A percentile compares a stretch with the other conserved stretches of the same genome.
These are phyloP conservation scores for Pseudozyma tsukubaensis DNA, from an alignment of 1,284 basidiomycete genomes.

Conservation along the genomic window DNA sequence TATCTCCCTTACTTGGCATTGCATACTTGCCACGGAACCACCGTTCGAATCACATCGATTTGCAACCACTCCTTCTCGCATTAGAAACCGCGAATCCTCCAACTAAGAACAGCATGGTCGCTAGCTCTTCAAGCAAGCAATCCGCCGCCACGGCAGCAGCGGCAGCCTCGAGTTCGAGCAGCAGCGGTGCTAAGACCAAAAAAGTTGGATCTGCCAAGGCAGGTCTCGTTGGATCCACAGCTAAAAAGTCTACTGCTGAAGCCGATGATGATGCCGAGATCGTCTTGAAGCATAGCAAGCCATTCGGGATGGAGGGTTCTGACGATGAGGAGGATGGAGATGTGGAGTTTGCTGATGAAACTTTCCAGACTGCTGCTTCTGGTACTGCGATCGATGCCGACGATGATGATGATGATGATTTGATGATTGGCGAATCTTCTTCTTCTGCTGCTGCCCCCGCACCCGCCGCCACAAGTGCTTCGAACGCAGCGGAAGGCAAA, in stretches of 20 bases:
- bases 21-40: no score
- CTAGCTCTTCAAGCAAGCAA: conserved; percentile 35
- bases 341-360: conserved; percentile 37
- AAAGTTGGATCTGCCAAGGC: conserved; percentile 19
- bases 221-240: conserved; percentile 16
- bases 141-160: neutral
- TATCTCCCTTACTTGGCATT: no score
- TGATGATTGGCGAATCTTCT: conserved; percentile 39
- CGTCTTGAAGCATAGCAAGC: conserved; percentile 45
- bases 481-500: conserved; percentile 3
- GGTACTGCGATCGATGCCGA: conserved; percentile 27
- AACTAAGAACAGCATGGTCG: conserved; percentile 14
- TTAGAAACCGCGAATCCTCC: neutral
- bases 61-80: no score
- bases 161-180: conserved; percentile 4
- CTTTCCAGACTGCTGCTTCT: conserved; percentile 20
- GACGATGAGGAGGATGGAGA: conserved; percentile 39
- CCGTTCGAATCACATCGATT: no score
- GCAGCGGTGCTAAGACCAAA: conserved; percentile 15
- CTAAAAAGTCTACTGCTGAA: neutral
- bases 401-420: conserved; percentile 45
- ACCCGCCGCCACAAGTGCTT: neutral
- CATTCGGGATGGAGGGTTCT: conserved; percentile 41
- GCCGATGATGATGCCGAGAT: conserved; percentile 7
- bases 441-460: conserved; percentile 3